A percentile compares a stretch with the other conserved stretches of the same genome.
Conservation (phyloP, 192 early-diverging fungal genomes). For the Chytriomyces sp. region DNA sequence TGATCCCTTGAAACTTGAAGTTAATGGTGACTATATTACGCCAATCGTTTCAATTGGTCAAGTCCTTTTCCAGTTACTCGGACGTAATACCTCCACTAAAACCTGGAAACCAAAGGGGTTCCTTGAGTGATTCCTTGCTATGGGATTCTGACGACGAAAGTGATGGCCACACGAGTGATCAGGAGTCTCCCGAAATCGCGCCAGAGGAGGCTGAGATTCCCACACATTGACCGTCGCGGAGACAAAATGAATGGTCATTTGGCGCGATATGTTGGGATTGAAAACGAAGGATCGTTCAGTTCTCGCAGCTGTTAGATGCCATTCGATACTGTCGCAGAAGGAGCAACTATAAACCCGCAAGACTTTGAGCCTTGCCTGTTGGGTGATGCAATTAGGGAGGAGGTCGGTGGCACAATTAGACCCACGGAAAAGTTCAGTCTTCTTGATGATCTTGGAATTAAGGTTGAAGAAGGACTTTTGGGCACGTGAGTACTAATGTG, state of each 20-base stretch:
- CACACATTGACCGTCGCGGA: background rate
- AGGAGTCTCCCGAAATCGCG: background rate
- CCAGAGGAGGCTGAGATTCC: background rate
- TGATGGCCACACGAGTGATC: background rate
- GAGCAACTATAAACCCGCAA: background rate
- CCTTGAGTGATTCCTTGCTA: too few species aligned
- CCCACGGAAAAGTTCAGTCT: constrained; percentile 24
- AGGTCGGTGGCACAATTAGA: constrained; percentile 13
- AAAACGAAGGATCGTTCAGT: background rate
- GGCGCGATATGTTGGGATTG: constrained; percentile 14
- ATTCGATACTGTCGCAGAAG: constrained; percentile 1
- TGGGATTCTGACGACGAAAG: background rate
- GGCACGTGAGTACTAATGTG: background rate
- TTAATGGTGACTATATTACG: too few species aligned
- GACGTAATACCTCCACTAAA: too few species aligned
- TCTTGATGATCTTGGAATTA: background rate
- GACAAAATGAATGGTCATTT: background rate
- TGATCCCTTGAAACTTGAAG: too few species aligned
- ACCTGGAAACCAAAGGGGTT: background rate
- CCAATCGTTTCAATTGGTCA: too few species aligned
- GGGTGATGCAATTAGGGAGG: constrained; percentile 21
- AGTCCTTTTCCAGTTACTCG: too few species aligned
- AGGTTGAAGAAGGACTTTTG: background rate
- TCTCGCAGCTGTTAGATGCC: constrained; percentile 2
- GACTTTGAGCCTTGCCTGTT: constrained; percentile 2